Evolutionary conservation across 1,139 yeast genomes (phyloP).

Genomic region (Suhomyces panamericanus): DNA sequence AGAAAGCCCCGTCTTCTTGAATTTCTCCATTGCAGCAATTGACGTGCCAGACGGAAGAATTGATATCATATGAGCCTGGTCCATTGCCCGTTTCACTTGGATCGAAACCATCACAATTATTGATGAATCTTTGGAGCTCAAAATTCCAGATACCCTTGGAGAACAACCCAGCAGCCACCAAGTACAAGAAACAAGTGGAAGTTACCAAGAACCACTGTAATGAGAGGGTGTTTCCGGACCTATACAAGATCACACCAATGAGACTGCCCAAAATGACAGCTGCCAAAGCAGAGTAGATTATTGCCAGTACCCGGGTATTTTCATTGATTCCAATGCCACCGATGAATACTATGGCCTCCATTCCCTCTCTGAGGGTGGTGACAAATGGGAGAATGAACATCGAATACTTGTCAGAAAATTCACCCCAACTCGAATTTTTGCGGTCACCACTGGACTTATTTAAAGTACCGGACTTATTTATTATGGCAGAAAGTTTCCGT

Average conservation of each 20-base stretch:
- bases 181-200: conserved; percentile 44
- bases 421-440: conserved; percentile 1
- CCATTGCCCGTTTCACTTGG: conserved; percentile 52
- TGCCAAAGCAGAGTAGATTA: conserved; percentile 30
- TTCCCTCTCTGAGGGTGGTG: conserved; percentile 48
- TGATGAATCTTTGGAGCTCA: conserved; percentile 43
- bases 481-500: conserved; percentile 46
- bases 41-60: conserved; percentile 46
- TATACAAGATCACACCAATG: conserved; percentile 40
- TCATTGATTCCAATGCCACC: conserved; percentile 51
- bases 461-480: conserved; percentile 11
- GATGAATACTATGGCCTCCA: conserved; percentile 49
- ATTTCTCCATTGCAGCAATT: conserved; percentile 45
- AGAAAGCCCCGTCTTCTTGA: conserved; percentile 43
- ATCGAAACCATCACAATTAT: conserved; percentile 44
- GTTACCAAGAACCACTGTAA: conserved; percentile 41
- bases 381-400: conserved; percentile 47
- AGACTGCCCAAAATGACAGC: conserved; percentile 36
- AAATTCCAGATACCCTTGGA: conserved; percentile 50
- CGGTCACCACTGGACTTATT: conserved; percentile 6
- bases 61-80: conserved; percentile 47
- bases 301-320: conserved; percentile 36
- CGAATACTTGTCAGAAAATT: conserved; percentile 33
- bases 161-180: conserved; percentile 48
- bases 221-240: conserved; percentile 45